Evolutionary conservation across 1,284 basidiomycete genomes (phyloP), one percentile per base, ranked within the genome.

Genomic region (Paramarasmius palmivorus): DNA sequence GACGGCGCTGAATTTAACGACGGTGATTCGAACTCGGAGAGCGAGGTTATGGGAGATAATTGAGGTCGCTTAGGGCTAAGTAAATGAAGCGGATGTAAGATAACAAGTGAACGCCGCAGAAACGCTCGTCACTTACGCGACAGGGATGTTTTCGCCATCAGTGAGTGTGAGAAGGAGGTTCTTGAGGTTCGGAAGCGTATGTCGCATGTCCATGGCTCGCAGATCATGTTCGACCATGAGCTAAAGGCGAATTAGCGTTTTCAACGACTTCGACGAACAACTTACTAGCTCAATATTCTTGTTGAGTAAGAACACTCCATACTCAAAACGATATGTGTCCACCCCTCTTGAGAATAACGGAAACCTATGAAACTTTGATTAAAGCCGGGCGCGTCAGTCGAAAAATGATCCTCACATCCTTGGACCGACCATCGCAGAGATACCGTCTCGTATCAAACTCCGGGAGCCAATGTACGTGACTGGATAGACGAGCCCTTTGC

Each of bases 281-380:
- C 83, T 62, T 61, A 95, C 93, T 80, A 94, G 79, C 73, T 99
- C 96, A 59, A 99, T 94, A 68, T 99, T 81, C 73, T 99, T 99
- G 76, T 99, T 99, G 36, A 99, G 77, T 45, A 99, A 73, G 68
- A 97, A 99, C 3, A 98, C 95, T 8, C 89, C 97, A 72, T 99
- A 99, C 68, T 99, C 96, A 68, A 97, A 99, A 25, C 97, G 82
- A 71, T 98, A 98, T 38, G 88, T 87, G 68, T 99, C 97, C 53
- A 98, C 94, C 9, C 95, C 94, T 70, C 86, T 92, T 0, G 91
- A 90, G 67, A 95, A 98, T 34, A 99, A 75, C 9, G 96, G 95
- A 68, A 97, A 98, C 78, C 93, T 95, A 61, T 26, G 44, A 59
- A 57, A 52, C 49, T 51, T 61, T 49, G 64, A 52, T 54, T 37